Evolutionary conservation across 2,329 filamentous ascomycete species (phyloP), one percentile per base, ranked within the genome.

Genomic region (Penicillium sp.): DNA sequence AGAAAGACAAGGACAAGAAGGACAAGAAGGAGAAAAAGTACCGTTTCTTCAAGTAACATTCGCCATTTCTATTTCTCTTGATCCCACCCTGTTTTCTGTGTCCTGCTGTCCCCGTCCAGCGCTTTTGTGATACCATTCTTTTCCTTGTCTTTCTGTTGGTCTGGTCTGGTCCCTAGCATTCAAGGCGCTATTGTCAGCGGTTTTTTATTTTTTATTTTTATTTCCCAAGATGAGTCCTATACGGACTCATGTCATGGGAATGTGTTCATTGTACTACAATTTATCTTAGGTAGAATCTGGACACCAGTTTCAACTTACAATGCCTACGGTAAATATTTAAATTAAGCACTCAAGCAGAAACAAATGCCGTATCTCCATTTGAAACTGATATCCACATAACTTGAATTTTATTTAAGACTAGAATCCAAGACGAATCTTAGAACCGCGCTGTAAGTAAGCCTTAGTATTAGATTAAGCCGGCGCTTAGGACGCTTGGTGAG

Each of bases 1-100:
- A 77, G 52, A 77, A 77, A 62, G 79, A 83, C 66, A 77, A 77
- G 62, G 79, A 83, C 65, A 87, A 87, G 76, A 87, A 75, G 50
- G 68, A 76, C 37, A 81, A 82, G 67, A 86, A 86, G 61, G 68
- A 76, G 38, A 81, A 82, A 66, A 86, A 86, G 60, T 80, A 83
- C 68, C 81, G 82, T 65, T 83, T 84, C 68, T 84, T 84, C 69
- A 71, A 73, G 60, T 75, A 65, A 59, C 17, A 48, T 27, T 21
- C 21, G 46, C n/a, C 27, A 4, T 31, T 33, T 17, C 35, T 49
- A 13, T 38, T 35, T 35, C 43, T 50, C n/a, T 54, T 45, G 31
- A 31, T 47, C 52, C 42, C 9, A n/a, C 8, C 37, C 38, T 54
- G 37, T 23, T 45, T 42, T 45, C 35, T 40, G 48, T 50, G 48